Evolutionary conservation across 352 stramenopile genomes (phyloP).

Genomic region (Globisporangium recalcitrans): DNA sequence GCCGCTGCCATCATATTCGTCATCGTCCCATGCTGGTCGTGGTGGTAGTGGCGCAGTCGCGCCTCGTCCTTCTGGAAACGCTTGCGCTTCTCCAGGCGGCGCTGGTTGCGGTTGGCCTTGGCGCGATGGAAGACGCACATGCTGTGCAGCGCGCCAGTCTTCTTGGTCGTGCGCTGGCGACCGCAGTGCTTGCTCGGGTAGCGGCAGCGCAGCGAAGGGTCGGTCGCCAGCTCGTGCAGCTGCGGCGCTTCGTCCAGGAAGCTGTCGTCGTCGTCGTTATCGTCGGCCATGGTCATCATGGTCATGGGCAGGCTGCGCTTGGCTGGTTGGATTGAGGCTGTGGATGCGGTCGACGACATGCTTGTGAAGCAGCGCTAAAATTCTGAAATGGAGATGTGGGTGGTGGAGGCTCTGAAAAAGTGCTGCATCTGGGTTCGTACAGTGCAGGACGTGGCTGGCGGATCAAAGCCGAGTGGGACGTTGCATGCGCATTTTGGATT

Average conservation of each 20-base stretch:
- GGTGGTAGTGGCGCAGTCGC: constrained; percentile 9
- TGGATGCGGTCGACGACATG: neutral
- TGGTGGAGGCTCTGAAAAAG: too few relatives aligned
- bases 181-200: constrained; percentile 15
- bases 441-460: neutral
- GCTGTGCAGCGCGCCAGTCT: constrained; percentile 11
- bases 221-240: constrained; percentile 31
- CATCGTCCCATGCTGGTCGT: too few relatives aligned
- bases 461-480: neutral
- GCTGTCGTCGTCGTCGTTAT: constrained; percentile 18
- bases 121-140: constrained; percentile 15
- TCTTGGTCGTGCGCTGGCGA: constrained; percentile 9
- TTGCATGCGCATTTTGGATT: neutral
- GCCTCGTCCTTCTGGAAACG: constrained; percentile 12
- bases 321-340: neutral
- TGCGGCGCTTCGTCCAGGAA: constrained; percentile 31
- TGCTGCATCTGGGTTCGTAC: too few relatives aligned
- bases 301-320: neutral
- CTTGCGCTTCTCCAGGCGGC: constrained; percentile 13
- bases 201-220: constrained; percentile 17
- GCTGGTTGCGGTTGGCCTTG: constrained; percentile 16
- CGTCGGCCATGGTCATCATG: constrained; percentile 9
- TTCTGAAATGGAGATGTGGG: constrained; percentile 6
- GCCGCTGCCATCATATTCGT: neutral
- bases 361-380: neutral